phyloP scores from a whole-genome alignment of 2,329 filamentous ascomycete species.

The Pseudomassariella vexata region DNA sequence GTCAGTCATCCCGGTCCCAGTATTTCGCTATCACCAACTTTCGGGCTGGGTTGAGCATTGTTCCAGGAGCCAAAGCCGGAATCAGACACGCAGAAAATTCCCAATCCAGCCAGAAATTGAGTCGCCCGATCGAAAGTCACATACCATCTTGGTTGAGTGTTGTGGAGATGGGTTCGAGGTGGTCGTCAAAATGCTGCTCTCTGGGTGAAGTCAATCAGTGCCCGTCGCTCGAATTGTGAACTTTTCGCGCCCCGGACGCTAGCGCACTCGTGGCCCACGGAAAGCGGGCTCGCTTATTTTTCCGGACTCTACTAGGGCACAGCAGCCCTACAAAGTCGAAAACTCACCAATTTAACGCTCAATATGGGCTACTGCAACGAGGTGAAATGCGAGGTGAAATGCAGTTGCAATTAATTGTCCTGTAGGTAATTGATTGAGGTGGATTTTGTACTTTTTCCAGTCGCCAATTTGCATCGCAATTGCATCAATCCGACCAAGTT shows the following conservation, averaged over 20 bases:
- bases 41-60: neutral
- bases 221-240: too few relatives aligned
- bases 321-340: constrained; percentile 1
- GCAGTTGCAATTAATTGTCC: constrained; percentile 3
- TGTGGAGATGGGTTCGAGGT: constrained; percentile 48
- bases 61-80: neutral
- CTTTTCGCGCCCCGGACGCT: too few relatives aligned
- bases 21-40: constrained; percentile 3
- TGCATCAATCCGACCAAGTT: neutral
- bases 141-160: constrained; percentile 52
- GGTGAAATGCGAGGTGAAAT: neutral
- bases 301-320: constrained; percentile 4
- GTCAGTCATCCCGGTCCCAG: too few relatives aligned
- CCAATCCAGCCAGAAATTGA: constrained; percentile 2
- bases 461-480: too few relatives aligned
- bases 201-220: constrained; percentile 29
- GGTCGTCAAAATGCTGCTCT: constrained; percentile 38
- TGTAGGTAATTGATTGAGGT: too few relatives aligned
- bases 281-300: constrained; percentile 5
- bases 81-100: constrained; percentile 1
- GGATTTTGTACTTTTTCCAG: too few relatives aligned
- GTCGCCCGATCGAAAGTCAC: constrained; percentile 17
- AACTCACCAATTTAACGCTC: neutral
- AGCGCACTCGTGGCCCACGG: too few relatives aligned
- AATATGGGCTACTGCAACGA: neutral